These are phyloP conservation scores for Blastosporella zonata DNA, from an alignment of 1,284 basidiomycete species.

Conservation along the genomic window DNA sequence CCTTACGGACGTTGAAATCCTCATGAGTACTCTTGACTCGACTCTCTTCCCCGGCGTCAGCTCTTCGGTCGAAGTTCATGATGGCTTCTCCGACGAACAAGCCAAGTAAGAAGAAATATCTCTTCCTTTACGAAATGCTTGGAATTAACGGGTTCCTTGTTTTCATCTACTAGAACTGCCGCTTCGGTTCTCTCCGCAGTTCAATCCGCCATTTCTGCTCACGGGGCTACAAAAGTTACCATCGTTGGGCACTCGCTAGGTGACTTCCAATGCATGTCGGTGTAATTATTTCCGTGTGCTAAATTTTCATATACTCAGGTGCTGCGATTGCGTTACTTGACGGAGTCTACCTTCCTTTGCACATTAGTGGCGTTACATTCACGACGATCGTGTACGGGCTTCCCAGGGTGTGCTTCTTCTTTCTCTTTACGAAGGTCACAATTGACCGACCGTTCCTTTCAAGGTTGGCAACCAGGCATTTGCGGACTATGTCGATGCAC, in stretches of 20 bases:
- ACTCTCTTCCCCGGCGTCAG: constrained; percentile 55
- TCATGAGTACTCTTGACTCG: constrained; percentile 34
- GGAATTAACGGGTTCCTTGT: not conserved
- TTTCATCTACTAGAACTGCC: constrained; percentile 39
- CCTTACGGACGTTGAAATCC: constrained; percentile 46
- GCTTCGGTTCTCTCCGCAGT: constrained; percentile 41
- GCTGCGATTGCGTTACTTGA: constrained; percentile 46
- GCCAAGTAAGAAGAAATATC: constrained; percentile 34
- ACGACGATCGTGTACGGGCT: constrained; percentile 40
- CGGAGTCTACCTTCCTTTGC: constrained; percentile 27
- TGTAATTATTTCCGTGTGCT: not conserved
- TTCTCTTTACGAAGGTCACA: not conserved
- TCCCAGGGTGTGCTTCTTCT: constrained; percentile 41
- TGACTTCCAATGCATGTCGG: constrained; percentile 8
- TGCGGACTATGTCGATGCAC: constrained; percentile 50
- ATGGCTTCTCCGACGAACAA: constrained; percentile 50
- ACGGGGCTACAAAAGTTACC: constrained; percentile 37
- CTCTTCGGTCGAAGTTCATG: constrained; percentile 45
- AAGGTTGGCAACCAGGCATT: constrained; percentile 57
- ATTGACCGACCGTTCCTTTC: not conserved
- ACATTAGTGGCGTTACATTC: constrained; percentile 24
- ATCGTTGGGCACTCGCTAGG: constrained; percentile 52
- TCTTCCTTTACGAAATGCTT: not conserved
- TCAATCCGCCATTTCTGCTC: constrained; percentile 32
- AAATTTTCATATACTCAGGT: constrained; percentile 19